Evolutionary conservation across 495 filamentous ascomycete genomes (phyloP).

Genomic region (Neurospora discreta): DNA sequence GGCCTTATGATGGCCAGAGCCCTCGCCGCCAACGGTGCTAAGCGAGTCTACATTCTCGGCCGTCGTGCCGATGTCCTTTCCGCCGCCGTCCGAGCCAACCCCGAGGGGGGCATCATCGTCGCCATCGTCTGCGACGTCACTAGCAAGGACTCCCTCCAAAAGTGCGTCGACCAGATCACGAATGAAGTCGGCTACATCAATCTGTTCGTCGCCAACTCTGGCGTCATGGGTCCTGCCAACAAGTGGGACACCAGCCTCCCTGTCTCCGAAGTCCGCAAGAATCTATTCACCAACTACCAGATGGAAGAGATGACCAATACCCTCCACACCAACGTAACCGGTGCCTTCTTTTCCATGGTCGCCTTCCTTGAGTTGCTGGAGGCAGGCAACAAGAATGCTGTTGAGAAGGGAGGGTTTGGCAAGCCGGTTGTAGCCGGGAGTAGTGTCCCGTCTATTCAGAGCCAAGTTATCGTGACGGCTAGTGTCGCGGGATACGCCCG

Average conservation of each 20-base stretch:
- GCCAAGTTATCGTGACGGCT: slow-evolving; percentile 43
- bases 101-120: slow-evolving; percentile 28
- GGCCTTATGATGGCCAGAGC: slow-evolving; percentile 54
- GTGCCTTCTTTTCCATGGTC: slow-evolving; percentile 48
- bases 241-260: slow-evolving; percentile 26
- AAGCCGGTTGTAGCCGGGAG: slow-evolving; percentile 8
- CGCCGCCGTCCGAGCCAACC: slow-evolving; percentile 14
- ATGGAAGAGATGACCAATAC: slow-evolving; percentile 42
- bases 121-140: slow-evolving; percentile 56
- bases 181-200: slow-evolving; percentile 41
- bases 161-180: slow-evolving; percentile 40
- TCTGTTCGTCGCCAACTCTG: slow-evolving; percentile 55
- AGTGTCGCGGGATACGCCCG: slow-evolving; percentile 46
- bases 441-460: slow-evolving; percentile 33
- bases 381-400: slow-evolving; percentile 43
- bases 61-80: slow-evolving; percentile 43
- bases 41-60: slow-evolving; percentile 59
- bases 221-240: slow-evolving; percentile 29
- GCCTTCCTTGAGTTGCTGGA: slow-evolving; percentile 57
- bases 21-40: slow-evolving; percentile 51
- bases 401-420: slow-evolving; percentile 29
- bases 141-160: slow-evolving; percentile 45
- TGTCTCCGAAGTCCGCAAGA: slow-evolving; percentile 25
- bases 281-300: slow-evolving; percentile 28
- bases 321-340: slow-evolving; percentile 49